A percentile compares a stretch with the other conserved stretches of the same genome.
phyloP scores from a whole-genome alignment of 2,329 filamentous ascomycete genomes.

The Paramyrothecium roridum region DNA sequence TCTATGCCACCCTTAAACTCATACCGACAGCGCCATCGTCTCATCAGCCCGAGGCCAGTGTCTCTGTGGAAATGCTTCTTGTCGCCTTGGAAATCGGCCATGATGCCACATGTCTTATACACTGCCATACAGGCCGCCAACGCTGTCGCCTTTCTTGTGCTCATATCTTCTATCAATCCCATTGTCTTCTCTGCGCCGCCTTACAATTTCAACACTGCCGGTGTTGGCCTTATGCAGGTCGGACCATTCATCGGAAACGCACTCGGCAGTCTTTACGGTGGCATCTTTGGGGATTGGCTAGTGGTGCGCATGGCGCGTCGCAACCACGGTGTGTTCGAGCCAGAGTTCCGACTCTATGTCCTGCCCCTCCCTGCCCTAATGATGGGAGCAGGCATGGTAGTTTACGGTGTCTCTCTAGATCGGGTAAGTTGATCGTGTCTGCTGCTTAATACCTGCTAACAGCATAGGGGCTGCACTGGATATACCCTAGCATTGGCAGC shows the following conservation, averaged over 20 bases:
- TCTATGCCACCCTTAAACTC: not conserved
- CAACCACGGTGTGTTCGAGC: constrained; percentile 38
- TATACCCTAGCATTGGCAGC: constrained; percentile 32
- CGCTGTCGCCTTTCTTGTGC: not conserved
- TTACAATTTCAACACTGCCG: constrained; percentile 20
- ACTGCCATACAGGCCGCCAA: constrained; percentile 33
- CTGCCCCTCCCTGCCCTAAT: constrained; percentile 23
- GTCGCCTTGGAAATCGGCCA: constrained; percentile 14
- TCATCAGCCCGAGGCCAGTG: constrained; percentile 14
- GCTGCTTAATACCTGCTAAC: not conserved
- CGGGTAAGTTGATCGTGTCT: constrained; percentile 18
- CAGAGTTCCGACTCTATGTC: constrained; percentile 38
- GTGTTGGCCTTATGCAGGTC: constrained; percentile 23
- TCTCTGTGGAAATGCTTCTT: constrained; percentile 11
- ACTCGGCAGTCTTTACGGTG: constrained; percentile 35
- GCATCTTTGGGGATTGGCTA: constrained; percentile 32
- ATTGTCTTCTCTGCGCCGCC: constrained; percentile 31
- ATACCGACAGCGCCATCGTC: constrained; percentile 12
- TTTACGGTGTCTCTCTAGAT: constrained; percentile 34
- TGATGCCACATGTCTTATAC: constrained; percentile 36
- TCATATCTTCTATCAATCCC: constrained; percentile 19
- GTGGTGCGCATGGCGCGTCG: constrained; percentile 32
- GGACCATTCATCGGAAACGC: constrained; percentile 33
- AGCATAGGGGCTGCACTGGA: constrained; percentile 38
- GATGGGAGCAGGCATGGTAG: constrained; percentile 31